These are phyloP conservation scores for Gentiana straminea DNA, from an alignment of 257 asterid genomes.

Conservation along the genomic window DNA sequence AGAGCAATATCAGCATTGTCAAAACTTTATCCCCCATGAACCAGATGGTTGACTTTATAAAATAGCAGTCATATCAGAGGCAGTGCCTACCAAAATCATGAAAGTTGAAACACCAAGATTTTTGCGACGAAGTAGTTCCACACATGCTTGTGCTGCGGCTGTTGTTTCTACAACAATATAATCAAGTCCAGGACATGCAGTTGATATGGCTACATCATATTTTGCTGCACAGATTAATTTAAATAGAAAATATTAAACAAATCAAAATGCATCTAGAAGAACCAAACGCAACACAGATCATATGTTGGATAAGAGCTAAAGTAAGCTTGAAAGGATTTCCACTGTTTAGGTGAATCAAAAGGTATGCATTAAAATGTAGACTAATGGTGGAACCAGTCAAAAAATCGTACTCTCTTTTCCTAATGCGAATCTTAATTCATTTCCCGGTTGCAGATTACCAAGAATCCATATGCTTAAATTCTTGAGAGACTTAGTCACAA, in stretches of 20 bases:
- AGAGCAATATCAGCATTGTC: too few species aligned
- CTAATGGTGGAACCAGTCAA: background rate
- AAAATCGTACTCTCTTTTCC: too few species aligned
- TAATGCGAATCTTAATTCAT: too few species aligned
- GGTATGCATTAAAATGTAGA: background rate
- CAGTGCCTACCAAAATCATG: constrained; percentile 72
- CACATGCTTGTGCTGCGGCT: constrained; percentile 77
- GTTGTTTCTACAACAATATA: constrained; percentile 90
- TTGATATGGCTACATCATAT: constrained; percentile 87
- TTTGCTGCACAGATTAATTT: constrained; percentile 37
- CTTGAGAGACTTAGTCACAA: too few species aligned
- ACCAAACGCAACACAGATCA: background rate
- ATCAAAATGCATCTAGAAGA: background rate
- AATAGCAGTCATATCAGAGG: background rate
- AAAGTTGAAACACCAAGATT: constrained; percentile 93
- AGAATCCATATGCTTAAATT: background rate
- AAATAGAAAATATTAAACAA: background rate
- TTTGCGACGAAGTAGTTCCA: constrained; percentile 72
- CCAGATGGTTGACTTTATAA: too few species aligned
- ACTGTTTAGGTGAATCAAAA: background rate
- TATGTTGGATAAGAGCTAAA: background rate
- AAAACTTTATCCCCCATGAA: too few species aligned
- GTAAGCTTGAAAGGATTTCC: background rate
- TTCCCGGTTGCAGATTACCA: too few species aligned
- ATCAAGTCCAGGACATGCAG: constrained; percentile 91